Evolutionary conservation across 345 rosid genomes (phyloP).

Genomic region (Bruguiera parviflora): DNA sequence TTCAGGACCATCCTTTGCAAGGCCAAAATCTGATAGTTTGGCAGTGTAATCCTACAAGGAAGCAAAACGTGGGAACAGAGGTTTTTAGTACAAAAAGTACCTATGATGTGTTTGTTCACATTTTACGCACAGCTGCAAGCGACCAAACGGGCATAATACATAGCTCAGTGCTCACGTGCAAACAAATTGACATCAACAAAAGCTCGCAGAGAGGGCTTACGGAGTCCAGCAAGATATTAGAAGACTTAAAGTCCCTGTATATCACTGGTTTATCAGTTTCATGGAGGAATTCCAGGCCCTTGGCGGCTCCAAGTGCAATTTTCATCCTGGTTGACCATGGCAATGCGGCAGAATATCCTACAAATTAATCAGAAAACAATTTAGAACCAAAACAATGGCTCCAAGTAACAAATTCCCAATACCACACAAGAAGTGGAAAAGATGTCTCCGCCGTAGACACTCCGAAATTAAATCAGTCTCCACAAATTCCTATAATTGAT

Average conservation of each 20-base stretch:
- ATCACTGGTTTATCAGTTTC: slow-evolving; percentile 69
- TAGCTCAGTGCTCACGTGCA: no score
- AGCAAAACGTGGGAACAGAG: not conserved
- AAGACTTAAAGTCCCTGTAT: slow-evolving; percentile 72
- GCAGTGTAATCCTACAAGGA: slow-evolving; percentile 41
- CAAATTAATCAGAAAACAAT: not conserved
- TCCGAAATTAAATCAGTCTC: no score
- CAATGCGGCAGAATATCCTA: slow-evolving; percentile 53
- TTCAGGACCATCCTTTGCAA: slow-evolving; percentile 61
- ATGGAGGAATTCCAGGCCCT: slow-evolving; percentile 77
- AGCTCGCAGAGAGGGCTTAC: slow-evolving; percentile 31
- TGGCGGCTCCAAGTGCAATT: slow-evolving; percentile 74
- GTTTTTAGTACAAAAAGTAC: no score
- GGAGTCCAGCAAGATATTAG: slow-evolving; percentile 63
- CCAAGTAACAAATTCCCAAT: not conserved
- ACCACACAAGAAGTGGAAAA: not conserved
- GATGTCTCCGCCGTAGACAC: no score
- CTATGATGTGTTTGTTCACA: not conserved
- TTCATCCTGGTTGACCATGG: slow-evolving; percentile 79
- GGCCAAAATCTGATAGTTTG: slow-evolving; percentile 58
- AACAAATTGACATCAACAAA: not conserved
- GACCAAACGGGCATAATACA: not conserved
- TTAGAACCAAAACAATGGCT: not conserved
- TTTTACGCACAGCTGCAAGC: not conserved
- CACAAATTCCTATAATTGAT: no score